Base-by-base conservation (phyloP, 179 eudicot genomes). In the Pouteria campechiana region DNA sequence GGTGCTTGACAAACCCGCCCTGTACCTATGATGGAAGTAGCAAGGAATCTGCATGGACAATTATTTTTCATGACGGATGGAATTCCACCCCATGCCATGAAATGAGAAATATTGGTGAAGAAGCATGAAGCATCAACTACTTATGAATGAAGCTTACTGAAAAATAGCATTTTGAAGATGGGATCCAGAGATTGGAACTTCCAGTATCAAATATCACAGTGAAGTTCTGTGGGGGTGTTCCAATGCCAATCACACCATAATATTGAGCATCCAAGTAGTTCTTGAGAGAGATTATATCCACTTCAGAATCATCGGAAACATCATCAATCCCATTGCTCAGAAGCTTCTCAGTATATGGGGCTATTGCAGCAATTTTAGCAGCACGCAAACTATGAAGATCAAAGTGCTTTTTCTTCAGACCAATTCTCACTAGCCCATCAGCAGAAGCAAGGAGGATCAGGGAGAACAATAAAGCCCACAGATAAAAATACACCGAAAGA, bases 151-250 rank as follows among this genome's bases (percentile, higher is more conserved):
- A 37, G 72, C 84, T 81, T 69, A 85, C 95, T 44, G 93, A 85
- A 33, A 70, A 67, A 52, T 55, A 43, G 63, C 95, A 85, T 67
- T 73, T 76, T 17, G 88, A 62, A 1, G 95, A 85, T 12, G 93
- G 95, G 21, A 85, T 72, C 95, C 95, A 85, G 35, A 85, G 81
- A 38, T 81, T 81, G 31, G 95, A 78, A 59, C 84, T 85, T 35
- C 84, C 84, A 12, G 93, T 85, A 44, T 85, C 95, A 55, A 85
- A 81, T 24, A 85, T 76, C 31, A 85, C 93, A 32, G 74, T 57
- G 56, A 81, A 85, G 11, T 60, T 79, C 32, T 85, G 95, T 7
- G 93, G 75, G 33, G 93, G 95, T 9, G 88, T 47, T 6, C 95
- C 95, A 50, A 85, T 69, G 17, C 82, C 76, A 45, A 85, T 81